These are phyloP conservation scores for Solanum phureja DNA, from an alignment of 257 asterid genomes.

Conservation along the genomic window DNA sequence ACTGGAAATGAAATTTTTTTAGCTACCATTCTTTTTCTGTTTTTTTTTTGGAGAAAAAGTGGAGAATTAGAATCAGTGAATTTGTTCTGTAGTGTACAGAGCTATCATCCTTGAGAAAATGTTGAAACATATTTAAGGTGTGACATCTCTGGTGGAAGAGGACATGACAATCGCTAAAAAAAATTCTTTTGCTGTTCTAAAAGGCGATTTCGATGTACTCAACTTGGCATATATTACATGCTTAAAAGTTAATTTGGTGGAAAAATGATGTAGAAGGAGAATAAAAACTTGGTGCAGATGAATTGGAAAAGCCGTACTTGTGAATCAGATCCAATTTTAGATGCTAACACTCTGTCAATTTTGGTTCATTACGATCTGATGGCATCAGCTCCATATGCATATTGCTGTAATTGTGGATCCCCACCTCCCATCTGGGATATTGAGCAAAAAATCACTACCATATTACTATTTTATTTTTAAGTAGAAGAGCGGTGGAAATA, in stretches of 20 bases:
- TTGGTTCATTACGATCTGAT: neutral
- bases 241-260: conserved; percentile 9
- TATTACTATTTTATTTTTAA: neutral
- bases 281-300: conserved; percentile 20
- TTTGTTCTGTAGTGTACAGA: neutral
- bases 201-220: conserved; percentile 13
- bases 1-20: neutral
- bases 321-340: conserved; percentile 2
- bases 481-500: neutral
- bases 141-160: neutral
- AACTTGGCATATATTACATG: conserved; percentile 27
- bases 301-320: neutral
- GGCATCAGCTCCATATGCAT: neutral
- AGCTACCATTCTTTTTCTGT: neutral
- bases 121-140: neutral
- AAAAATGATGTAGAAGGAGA: conserved; percentile 23
- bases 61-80: conserved; percentile 1
- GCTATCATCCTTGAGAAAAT: neutral
- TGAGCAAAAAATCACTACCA: neutral
- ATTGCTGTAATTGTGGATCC: neutral
- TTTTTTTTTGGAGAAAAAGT: neutral
- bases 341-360: neutral
- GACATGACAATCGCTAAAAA: neutral
- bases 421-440: neutral
- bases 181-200: conserved; percentile 16